Conservation (phyloP, 352 stramenopile genomes). For the Pythium brassicae region DNA sequence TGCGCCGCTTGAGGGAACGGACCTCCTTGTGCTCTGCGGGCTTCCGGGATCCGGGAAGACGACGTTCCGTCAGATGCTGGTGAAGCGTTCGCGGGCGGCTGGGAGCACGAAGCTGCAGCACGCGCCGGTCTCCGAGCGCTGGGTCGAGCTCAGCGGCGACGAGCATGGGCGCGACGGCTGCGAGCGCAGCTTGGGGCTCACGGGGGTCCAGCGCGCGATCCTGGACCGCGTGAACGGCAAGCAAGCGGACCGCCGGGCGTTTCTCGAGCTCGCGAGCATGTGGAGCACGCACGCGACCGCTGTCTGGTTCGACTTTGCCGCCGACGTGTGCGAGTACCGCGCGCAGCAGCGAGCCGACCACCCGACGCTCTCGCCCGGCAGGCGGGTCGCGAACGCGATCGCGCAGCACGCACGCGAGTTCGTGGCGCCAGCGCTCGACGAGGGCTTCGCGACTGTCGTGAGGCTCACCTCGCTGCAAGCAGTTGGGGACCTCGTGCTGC, state of each 20-base stretch:
- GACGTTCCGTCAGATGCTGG: slow-evolving; percentile 45
- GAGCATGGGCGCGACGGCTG: slow-evolving; percentile 36
- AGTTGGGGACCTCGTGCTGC: slow-evolving; percentile 23
- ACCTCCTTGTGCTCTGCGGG: slow-evolving; percentile 56
- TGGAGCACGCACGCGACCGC: slow-evolving; percentile 56
- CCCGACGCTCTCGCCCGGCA: slow-evolving; percentile 35
- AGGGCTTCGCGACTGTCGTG: slow-evolving; percentile 52
- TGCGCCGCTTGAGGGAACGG: slow-evolving; percentile 21
- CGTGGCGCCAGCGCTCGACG: slow-evolving; percentile 24
- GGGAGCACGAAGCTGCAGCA: slow-evolving; percentile 7
- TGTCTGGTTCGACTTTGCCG: slow-evolving; percentile 54
- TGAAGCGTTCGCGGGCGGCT: slow-evolving; percentile 26
- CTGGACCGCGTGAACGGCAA: slow-evolving; percentile 59
- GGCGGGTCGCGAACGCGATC: slow-evolving; percentile 37
- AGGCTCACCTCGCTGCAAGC: slow-evolving; percentile 48
- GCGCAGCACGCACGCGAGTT: slow-evolving; percentile 39
- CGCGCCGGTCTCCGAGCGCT: slow-evolving; percentile 12
- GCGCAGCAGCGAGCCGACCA: slow-evolving; percentile 41
- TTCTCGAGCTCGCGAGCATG: slow-evolving; percentile 34
- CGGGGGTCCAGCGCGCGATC: slow-evolving; percentile 22
- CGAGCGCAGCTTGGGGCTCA: slow-evolving; percentile 25
- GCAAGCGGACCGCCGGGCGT: slow-evolving; percentile 30
- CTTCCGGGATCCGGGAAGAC: slow-evolving; percentile 56
- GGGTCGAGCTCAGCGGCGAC: slow-evolving; percentile 51
- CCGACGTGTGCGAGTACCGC: slow-evolving; percentile 35